Conservation (phyloP, 1,139 yeast genomes). For the Candida tetrigidarum region DNA sequence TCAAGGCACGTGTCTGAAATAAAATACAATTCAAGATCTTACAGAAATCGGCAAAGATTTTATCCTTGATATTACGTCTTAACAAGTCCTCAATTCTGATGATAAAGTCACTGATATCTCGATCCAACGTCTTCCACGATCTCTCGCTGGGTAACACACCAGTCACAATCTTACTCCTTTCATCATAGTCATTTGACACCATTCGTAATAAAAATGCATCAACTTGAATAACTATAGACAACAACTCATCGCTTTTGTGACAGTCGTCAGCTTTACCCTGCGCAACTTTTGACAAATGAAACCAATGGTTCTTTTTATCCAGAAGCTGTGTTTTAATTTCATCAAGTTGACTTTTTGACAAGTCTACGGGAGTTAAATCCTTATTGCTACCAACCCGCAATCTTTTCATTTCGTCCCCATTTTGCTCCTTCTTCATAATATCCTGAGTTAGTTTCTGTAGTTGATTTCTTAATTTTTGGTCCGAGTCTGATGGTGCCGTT, state of each 20-base stretch:
- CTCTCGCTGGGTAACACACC: constrained; percentile 36
- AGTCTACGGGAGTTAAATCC: background rate
- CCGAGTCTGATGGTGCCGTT: background rate
- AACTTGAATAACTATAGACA: constrained; percentile 31
- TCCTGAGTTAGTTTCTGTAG: constrained; percentile 26
- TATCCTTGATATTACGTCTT: constrained; percentile 18
- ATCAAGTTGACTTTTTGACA: constrained; percentile 21
- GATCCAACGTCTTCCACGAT: constrained; percentile 36
- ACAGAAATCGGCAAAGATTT: constrained; percentile 25
- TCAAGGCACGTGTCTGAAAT: constrained; percentile 32
- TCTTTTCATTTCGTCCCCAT: constrained; percentile 14
- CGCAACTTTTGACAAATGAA: constrained; percentile 32
- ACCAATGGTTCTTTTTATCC: constrained; percentile 33
- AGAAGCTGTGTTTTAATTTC: constrained; percentile 22
- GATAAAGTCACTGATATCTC: constrained; percentile 30
- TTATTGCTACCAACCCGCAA: background rate
- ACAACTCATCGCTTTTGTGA: constrained; percentile 24
- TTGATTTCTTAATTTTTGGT: constrained; percentile 15
- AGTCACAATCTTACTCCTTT: constrained; percentile 30
- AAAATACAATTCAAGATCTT: constrained; percentile 35
- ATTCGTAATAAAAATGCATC: constrained; percentile 37
- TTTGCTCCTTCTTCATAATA: constrained; percentile 21
- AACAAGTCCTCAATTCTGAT: constrained; percentile 22
- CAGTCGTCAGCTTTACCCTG: constrained; percentile 27
- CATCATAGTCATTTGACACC: constrained; percentile 40